Evolutionary conservation across 2,329 filamentous ascomycete species (phyloP).

Genomic region (Neophaeococcomyces aloes): DNA sequence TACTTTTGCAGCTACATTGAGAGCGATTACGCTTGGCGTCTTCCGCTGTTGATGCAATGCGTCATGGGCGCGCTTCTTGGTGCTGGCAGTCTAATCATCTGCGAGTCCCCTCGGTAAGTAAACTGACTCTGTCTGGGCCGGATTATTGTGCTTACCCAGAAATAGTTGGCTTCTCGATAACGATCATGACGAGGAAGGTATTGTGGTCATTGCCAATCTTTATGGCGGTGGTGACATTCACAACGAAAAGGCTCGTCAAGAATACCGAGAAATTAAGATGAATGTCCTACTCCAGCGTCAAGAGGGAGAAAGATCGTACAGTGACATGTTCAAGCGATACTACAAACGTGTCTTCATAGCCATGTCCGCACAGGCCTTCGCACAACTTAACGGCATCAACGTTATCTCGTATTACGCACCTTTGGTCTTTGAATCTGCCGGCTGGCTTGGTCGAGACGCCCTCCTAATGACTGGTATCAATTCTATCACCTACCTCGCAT

Average conservation of each 20-base stretch:
- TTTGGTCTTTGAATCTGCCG: constrained; percentile 88
- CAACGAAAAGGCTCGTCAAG: constrained; percentile 80
- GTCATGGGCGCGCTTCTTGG: constrained; percentile 82
- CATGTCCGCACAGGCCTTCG: constrained; percentile 93
- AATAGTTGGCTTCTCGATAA: constrained; percentile 92
- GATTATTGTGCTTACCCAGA: constrained; percentile 1
- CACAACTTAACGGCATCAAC: constrained; percentile 97
- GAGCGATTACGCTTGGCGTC: constrained; percentile 75
- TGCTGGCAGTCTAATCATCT: constrained; percentile 79
- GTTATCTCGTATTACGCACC: constrained; percentile 99
- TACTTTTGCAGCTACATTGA: constrained; percentile 91
- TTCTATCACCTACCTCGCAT: constrained; percentile 77
- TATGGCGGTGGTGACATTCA: constrained; percentile 95
- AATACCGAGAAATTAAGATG: constrained; percentile 99
- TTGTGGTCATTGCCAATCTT: constrained; percentile 94
- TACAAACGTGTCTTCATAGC: constrained; percentile 89
- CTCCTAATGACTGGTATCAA: constrained; percentile 98
- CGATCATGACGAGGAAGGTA: constrained; percentile 95
- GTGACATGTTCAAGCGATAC: constrained; percentile 92
- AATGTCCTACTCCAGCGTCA: constrained; percentile 84
- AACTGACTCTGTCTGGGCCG: background rate
- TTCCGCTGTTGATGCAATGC: constrained; percentile 86
- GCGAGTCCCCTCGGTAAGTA: constrained; percentile 79
- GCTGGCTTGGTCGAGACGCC: constrained; percentile 84
- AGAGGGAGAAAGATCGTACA: constrained; percentile 84